A percentile compares a stretch with the other conserved stretches of the same genome.
phyloP scores from a whole-genome alignment of 2,329 filamentous ascomycete species.

The Pseudogymnoascus sp. region DNA sequence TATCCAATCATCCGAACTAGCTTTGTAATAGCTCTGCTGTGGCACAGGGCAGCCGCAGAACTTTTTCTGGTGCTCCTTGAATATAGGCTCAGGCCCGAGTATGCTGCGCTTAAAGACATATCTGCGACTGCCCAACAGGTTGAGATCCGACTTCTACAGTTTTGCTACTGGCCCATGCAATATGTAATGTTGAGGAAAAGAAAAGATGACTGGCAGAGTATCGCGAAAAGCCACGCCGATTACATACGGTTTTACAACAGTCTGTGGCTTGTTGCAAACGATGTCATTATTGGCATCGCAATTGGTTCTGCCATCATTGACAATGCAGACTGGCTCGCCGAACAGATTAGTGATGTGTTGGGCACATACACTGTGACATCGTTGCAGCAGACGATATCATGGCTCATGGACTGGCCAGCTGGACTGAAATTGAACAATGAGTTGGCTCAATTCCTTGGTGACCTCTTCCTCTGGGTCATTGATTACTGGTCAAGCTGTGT shows the following conservation, averaged over 20 bases:
- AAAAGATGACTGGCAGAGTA: slow-evolving; percentile 89
- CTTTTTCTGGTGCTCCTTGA: slow-evolving; percentile 72
- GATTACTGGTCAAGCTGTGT: slow-evolving; percentile 94
- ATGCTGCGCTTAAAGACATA: slow-evolving; percentile 85
- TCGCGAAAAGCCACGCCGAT: slow-evolving; percentile 90
- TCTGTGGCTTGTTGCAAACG: slow-evolving; percentile 95
- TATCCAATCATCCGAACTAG: slow-evolving; percentile 67
- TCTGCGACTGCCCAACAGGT: slow-evolving; percentile 96
- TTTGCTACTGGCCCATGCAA: slow-evolving; percentile 98
- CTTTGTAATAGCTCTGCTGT: slow-evolving; percentile 73
- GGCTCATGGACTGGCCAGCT: slow-evolving; percentile 94
- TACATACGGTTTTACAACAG: slow-evolving; percentile 99
- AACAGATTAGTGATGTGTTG: slow-evolving; percentile 69
- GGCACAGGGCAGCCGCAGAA: slow-evolving; percentile 76
- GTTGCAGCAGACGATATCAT: slow-evolving; percentile 79
- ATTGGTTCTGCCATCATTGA: slow-evolving; percentile 96
- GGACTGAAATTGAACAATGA: slow-evolving; percentile 94
- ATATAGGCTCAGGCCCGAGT: slow-evolving; percentile 72
- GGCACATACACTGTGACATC: slow-evolving; percentile 81
- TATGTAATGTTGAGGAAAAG: slow-evolving; percentile 85
- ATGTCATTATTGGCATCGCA: slow-evolving; percentile 96
- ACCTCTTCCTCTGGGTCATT: slow-evolving; percentile 96
- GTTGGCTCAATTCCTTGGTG: slow-evolving; percentile 85
- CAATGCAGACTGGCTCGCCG: slow-evolving; percentile 78
- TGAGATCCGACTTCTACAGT: slow-evolving; percentile 93